These are phyloP conservation scores for Paecilomyces niveus DNA, from an alignment of 2,329 filamentous ascomycete species.

Conservation along the genomic window DNA sequence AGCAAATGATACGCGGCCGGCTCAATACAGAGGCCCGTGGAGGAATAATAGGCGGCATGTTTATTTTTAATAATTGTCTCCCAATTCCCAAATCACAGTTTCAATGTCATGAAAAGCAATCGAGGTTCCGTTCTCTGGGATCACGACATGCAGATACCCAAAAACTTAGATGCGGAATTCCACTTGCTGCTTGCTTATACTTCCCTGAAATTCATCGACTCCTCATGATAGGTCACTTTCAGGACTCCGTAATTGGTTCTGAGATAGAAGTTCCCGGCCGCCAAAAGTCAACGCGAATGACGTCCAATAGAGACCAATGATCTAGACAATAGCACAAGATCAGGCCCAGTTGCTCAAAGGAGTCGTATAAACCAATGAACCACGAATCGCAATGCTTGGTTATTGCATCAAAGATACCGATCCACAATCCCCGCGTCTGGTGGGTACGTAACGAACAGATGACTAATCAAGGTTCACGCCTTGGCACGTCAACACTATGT, in stretches of 20 bases:
- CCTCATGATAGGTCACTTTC: background rate
- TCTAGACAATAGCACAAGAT: background rate
- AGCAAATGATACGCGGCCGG: slow-evolving; percentile 38
- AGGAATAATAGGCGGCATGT: slow-evolving; percentile 31
- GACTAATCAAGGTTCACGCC: background rate
- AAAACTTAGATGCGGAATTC: background rate
- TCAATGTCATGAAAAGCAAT: too few relatives aligned
- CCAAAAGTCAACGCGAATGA: background rate
- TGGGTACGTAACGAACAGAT: background rate
- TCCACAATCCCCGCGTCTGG: background rate
- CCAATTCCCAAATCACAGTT: background rate
- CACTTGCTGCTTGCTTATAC: background rate
- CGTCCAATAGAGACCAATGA: background rate
- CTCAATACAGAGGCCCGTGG: slow-evolving; percentile 11
- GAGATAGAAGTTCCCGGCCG: background rate
- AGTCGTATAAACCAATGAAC: background rate
- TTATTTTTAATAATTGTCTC: background rate
- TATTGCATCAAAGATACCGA: background rate
- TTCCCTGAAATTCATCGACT: background rate
- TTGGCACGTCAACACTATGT: background rate
- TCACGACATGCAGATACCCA: background rate
- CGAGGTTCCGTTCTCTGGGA: background rate
- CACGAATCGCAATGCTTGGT: background rate
- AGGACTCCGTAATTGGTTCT: background rate
- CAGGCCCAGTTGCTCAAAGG: background rate